Percentiles rank a stretch among this genome's conserved stretches.
Conservation (phyloP, 768 basidiomycete genomes). For the Phlebiopsis flavidoalba region DNA sequence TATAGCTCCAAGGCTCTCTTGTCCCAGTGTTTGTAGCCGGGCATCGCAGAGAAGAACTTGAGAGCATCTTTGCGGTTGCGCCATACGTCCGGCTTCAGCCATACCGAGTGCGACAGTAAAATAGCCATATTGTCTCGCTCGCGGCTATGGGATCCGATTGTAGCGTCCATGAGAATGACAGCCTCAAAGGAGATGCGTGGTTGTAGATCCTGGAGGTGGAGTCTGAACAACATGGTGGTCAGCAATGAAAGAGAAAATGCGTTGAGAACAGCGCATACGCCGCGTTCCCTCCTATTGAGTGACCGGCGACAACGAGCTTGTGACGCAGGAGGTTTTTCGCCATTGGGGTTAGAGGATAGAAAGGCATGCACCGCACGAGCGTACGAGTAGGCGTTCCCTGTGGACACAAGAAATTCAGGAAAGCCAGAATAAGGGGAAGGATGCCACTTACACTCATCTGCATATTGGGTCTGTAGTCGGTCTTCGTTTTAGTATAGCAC, state of each 20-base stretch:
- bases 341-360: slow-evolving; percentile 40
- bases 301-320: slow-evolving; percentile 46
- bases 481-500: slow-evolving; percentile 44
- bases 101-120: background rate
- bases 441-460: slow-evolving; percentile 36
- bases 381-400: slow-evolving; percentile 43
- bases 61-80: background rate
- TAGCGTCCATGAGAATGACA: slow-evolving; percentile 41
- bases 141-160: background rate
- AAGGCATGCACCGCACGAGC: slow-evolving; percentile 42
- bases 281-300: slow-evolving; percentile 48
- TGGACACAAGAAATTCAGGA: background rate
- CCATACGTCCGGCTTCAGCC: slow-evolving; percentile 1
- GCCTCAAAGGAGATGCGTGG: slow-evolving; percentile 33
- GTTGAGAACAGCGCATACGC: slow-evolving; percentile 29
- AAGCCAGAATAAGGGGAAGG: slow-evolving; percentile 2
- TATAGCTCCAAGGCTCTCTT: background rate
- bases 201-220: slow-evolving; percentile 36
- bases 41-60: background rate
- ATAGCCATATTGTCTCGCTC: background rate
- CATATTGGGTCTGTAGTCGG: slow-evolving; percentile 34
- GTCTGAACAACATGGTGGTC: slow-evolving; percentile 18
- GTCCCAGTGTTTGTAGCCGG: background rate
- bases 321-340: slow-evolving; percentile 45
- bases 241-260: background rate